phyloP scores from a whole-genome alignment of 495 filamentous ascomycete species.

The Chaetomidium leptoderma region DNA sequence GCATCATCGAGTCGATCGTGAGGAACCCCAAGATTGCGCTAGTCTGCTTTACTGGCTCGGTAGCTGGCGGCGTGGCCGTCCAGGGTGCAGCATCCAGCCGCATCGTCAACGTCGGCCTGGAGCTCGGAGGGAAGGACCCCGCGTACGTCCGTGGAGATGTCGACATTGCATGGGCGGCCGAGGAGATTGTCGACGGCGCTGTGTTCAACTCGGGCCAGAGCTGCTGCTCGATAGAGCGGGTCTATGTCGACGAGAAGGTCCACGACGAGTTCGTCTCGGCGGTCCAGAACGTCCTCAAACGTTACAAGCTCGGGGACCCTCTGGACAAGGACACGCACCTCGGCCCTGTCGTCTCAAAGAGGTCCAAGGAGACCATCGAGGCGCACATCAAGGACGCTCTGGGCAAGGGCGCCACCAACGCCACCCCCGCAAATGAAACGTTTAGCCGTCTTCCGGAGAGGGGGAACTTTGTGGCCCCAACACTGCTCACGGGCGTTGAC shows the following conservation, averaged over 20 bases:
- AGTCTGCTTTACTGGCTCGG: conserved; percentile 91
- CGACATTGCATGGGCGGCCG: conserved; percentile 82
- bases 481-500: conserved; percentile 73
- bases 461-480: conserved; percentile 84
- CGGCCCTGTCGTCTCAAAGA: conserved; percentile 81
- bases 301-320: conserved; percentile 87
- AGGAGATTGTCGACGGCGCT: conserved; percentile 88
- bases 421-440: conserved; percentile 74
- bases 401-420: conserved; percentile 73
- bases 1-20: conserved; percentile 66
- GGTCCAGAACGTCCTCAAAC: conserved; percentile 73
- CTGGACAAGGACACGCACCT: conserved; percentile 71
- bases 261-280: conserved; percentile 76
- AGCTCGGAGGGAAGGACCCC: conserved; percentile 90
- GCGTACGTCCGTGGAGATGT: conserved; percentile 85
- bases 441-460: conserved; percentile 63
- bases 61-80: conserved; percentile 78
- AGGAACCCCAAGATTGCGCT: conserved; percentile 67
- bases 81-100: conserved; percentile 76
- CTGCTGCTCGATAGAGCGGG: conserved; percentile 87
- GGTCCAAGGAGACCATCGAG: conserved; percentile 68
- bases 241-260: conserved; percentile 84
- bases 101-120: conserved; percentile 77
- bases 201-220: conserved; percentile 97
- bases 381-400: conserved; percentile 81